Percentiles rank a stretch among this genome's conserved stretches.
Conservation (phyloP, 192 early-diverging fungal species). For the Spizellomyces punctatus region DNA sequence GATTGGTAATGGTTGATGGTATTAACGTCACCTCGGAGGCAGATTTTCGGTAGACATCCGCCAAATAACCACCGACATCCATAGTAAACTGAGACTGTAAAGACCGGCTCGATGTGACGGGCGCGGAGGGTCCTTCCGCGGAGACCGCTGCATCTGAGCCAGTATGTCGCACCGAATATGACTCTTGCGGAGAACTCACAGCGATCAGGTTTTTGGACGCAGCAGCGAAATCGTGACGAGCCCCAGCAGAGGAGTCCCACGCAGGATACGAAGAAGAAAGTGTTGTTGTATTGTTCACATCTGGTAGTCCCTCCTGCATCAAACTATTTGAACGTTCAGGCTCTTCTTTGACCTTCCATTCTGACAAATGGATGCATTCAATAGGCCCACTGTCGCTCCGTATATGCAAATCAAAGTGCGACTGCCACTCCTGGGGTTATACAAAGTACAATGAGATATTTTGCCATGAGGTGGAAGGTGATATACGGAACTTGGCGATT, state of each 20-base stretch:
- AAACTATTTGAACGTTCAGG: neutral
- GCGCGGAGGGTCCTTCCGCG: neutral
- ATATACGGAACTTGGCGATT: neutral
- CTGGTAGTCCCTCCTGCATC: neutral
- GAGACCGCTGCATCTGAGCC: neutral
- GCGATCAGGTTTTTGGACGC: neutral
- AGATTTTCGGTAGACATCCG: neutral
- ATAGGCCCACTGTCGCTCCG: constrained; percentile 22
- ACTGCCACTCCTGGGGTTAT: constrained; percentile 12
- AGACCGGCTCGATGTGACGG: neutral
- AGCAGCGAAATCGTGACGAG: neutral
- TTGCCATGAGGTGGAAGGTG: neutral
- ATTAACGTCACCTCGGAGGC: too few species aligned
- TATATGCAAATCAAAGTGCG: constrained; percentile 15
- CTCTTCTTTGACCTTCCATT: neutral
- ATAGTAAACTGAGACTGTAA: neutral
- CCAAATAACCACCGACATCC: neutral
- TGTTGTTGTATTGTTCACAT: neutral
- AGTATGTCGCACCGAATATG: neutral
- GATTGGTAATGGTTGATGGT: too few species aligned
- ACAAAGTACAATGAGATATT: neutral
- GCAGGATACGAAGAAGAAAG: neutral
- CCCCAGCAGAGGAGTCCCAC: neutral
- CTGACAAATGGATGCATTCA: constrained; percentile 1
- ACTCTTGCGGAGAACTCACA: neutral